phyloP scores from a whole-genome alignment of 2,329 filamentous ascomycete species.

The Fonsecaea erecta region DNA sequence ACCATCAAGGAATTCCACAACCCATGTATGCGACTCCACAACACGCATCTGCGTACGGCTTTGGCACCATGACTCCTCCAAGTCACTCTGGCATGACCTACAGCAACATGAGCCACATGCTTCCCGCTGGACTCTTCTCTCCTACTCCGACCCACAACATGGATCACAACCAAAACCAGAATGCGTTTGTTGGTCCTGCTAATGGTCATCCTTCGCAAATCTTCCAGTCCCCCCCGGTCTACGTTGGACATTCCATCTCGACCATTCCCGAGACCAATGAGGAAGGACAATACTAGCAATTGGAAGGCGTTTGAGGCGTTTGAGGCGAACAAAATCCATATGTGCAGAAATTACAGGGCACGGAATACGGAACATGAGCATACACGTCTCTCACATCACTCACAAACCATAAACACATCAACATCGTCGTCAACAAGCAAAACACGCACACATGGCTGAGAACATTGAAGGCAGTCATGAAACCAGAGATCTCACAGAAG shows the following conservation, averaged over 20 bases:
- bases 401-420: conserved; percentile 1
- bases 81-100: conserved; percentile 1
- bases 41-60: background rate
- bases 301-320: conserved; percentile 11
- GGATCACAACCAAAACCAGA: background rate
- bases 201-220: background rate
- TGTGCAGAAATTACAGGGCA: background rate
- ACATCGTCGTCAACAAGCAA: background rate
- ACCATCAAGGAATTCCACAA: conserved; percentile 8
- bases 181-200: background rate
- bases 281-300: conserved; percentile 14
- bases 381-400: conserved; percentile 13
- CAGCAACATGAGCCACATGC: conserved; percentile 12
- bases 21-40: conserved; percentile 18
- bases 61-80: conserved; percentile 20
- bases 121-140: conserved; percentile 21
- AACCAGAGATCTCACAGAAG: background rate
- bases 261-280: conserved; percentile 23
- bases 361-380: background rate
- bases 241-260: conserved; percentile 11
- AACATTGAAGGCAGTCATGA: background rate
- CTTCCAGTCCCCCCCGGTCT: background rate
- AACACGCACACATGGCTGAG: background rate
- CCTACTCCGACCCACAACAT: conserved; percentile 16
- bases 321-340: background rate